Evolutionary conservation across 495 filamentous ascomycete genomes (phyloP), one percentile per base, ranked within the genome.

Genomic region (Aspergillus wentii): DNA sequence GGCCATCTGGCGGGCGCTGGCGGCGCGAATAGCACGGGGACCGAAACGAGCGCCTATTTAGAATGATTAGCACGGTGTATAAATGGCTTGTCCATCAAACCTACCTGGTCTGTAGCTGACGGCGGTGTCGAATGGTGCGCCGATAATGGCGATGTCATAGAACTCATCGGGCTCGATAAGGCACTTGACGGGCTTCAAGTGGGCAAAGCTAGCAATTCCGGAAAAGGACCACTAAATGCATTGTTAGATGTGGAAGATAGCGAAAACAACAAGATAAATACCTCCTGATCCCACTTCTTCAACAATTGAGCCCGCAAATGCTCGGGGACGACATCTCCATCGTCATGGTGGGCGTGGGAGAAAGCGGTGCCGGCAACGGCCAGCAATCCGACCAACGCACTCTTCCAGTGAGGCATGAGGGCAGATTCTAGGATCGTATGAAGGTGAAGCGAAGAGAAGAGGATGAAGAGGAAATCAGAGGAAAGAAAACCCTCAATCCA

Each of bases 41-140:
- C 86, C 86, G 54, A 91, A 91, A 10, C 86, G 76, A 15, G 87
- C 87, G 16, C 83, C 82, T 79, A 59, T 8, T 15, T 50, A 9
- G 57, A 22, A 35, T 23, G 20, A 28, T 55, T 42, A 64, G 63
- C 5, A 23, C 15, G 57, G 57, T n/a, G 58, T 59, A 23, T 66
- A 59, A 63, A 35, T 70, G 57, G 13, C 5, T 27, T 17, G 28
- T 19, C 32, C 43, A 10, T 19, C 8, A 36, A 17, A 32, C 64
- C 28, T 57, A 79, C 83, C 83, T 34, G 87, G 87, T 46, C 87
- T 67, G 62, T 91, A 91, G 46, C 68, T 80, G 13, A 86, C 82
- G 13, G 86, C 84, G 1, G 86, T 91, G 56, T 94, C 87, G 51
- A 94, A 94, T 0, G 87, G 87, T 1, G 78, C 86, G 1, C 87